Conservation (phyloP, 129 eudicot genomes). For the Centella asiatica region DNA sequence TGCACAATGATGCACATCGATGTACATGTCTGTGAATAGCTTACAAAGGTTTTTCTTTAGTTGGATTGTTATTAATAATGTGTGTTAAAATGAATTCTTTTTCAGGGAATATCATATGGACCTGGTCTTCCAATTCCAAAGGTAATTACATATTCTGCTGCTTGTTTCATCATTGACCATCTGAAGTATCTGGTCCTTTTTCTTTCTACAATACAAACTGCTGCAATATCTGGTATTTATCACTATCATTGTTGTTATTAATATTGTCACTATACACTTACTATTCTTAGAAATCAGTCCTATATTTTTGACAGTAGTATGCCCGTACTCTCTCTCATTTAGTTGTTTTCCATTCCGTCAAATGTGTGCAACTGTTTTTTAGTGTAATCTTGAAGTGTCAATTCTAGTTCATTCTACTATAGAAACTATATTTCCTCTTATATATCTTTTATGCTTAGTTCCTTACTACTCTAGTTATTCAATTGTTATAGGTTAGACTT, state of each 20-base stretch:
- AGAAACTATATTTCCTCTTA: background rate
- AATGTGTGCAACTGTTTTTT: background rate
- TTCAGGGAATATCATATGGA: slow-evolving; percentile 67
- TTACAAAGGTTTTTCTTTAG: background rate
- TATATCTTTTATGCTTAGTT: background rate
- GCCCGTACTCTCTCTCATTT: background rate
- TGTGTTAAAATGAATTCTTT: background rate
- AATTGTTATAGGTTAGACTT: slow-evolving; percentile 39
- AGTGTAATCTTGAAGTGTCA: background rate
- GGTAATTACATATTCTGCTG: slow-evolving; percentile 32
- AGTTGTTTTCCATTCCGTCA: background rate
- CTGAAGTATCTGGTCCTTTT: no score
- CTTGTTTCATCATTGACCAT: no score
- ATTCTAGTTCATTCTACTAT: background rate
- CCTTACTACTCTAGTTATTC: slow-evolving; percentile 8
- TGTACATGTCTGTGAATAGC: background rate
- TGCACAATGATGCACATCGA: no score
- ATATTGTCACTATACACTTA: no score
- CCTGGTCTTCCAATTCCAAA: slow-evolving; percentile 42
- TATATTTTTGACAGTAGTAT: background rate
- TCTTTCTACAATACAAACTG: background rate
- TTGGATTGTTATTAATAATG: background rate
- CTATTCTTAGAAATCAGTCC: background rate
- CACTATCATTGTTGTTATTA: no score
- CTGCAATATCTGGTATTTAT: background rate